Evolutionary conservation across 2,329 filamentous ascomycete species (phyloP), one percentile per base, ranked within the genome.

Genomic region (Monosporascus ibericus): DNA sequence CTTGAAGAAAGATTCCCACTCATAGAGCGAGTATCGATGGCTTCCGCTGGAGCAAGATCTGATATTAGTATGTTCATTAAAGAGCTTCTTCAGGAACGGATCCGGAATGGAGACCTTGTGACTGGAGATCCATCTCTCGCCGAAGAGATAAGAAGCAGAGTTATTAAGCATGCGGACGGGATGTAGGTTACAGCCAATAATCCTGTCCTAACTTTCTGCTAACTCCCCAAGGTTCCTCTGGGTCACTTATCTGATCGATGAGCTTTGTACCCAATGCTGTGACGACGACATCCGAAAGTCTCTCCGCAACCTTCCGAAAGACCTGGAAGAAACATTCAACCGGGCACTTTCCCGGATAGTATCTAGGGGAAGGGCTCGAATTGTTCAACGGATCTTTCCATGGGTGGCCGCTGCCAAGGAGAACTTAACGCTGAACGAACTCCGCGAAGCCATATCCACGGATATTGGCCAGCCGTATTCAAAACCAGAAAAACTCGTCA

Each of bases 391-490:
- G 34, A 55, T 66, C 6, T 70, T 72, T 48, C 50, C 52, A 40
- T 71, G 65, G 70, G 57, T 72, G 40, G 59, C 60, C 5, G 63
- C 54, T 27, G 61, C 68, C 2, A 68, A 63, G 51, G 62, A 66
- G 36, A 63, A 64, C 2, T 52, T 75, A 1, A 60, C 58, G 5
- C 59, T 74, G 1, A 56, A 63, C 18, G 67, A 74, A 53, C 58
- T 75, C 1, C 60, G 57, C 5, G 72, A 75, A 51, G 68, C 65
- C 3, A 61, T 73, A 36, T 58, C 65, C 3, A 63, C 73, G 18
- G 62, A 71, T 39, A 63, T 71, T 39, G 60, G 60, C n/a, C 61
- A 64, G 44, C 44, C 48, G 15, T 59, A 58, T 36, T 63, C 55
- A 2, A 63, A 56, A 7, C 55, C 55, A 11, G 65, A 61, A 3